phyloP scores from a whole-genome alignment of 345 rosid genomes.

The Lagerstroemia speciosa region DNA sequence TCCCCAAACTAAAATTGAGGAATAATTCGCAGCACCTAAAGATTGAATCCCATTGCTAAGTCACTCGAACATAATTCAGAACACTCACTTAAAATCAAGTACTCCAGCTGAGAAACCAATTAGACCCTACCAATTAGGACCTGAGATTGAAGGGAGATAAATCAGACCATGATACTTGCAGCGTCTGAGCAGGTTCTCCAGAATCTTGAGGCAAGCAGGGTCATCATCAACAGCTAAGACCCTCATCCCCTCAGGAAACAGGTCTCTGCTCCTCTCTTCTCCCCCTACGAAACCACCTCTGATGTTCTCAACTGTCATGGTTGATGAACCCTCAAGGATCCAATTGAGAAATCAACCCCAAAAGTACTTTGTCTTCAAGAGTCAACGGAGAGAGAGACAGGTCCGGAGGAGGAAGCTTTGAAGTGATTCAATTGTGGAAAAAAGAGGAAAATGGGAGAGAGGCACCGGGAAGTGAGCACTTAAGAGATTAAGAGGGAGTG shows the following conservation, averaged over 20 bases:
- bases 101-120: background rate
- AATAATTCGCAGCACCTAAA: background rate
- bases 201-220: constrained; percentile 46
- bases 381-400: background rate
- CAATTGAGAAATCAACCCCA: constrained; percentile 3
- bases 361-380: background rate
- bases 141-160: background rate
- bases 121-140: no score
- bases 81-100: background rate
- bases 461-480: constrained; percentile 28
- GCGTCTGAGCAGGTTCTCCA: constrained; percentile 45
- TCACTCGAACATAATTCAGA: background rate
- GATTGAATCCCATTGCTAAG: background rate
- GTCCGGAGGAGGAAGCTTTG: background rate
- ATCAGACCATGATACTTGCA: constrained; percentile 59
- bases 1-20: background rate
- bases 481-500: background rate
- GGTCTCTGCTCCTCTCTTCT: constrained; percentile 22
- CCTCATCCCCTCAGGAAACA: constrained; percentile 51
- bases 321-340: constrained; percentile 16
- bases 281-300: constrained; percentile 14
- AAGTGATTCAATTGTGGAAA: background rate
- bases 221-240: constrained; percentile 69
- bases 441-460: background rate
- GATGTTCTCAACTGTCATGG: constrained; percentile 31